These are phyloP conservation scores for Symbiodinium natans DNA, from an alignment of 73 alveolate species.

Conservation along the genomic window DNA sequence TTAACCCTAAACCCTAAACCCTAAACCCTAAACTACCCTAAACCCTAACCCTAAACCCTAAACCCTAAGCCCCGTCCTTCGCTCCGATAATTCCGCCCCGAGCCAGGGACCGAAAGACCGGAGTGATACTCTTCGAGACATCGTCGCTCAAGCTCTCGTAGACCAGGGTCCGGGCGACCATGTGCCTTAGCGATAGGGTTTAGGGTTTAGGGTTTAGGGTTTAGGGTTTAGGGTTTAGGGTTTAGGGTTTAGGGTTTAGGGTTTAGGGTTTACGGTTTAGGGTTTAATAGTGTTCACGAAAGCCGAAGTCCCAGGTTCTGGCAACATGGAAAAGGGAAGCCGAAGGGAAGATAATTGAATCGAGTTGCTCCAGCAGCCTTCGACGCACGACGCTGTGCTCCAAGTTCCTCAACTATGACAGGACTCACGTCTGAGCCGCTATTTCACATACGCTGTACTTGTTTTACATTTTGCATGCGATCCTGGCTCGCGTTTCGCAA, in stretches of 20 bases:
- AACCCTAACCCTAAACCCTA: background rate
- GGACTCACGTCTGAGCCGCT: no score
- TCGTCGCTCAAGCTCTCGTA: background rate
- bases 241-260: no score
- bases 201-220: background rate
- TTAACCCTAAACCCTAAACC: background rate
- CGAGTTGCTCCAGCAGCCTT: background rate
- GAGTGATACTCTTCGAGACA: background rate
- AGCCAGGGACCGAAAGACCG: background rate
- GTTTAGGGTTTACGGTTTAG: no score
- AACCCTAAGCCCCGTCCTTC: background rate
- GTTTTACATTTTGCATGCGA: no score
- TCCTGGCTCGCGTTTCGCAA: no score
- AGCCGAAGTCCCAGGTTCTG: no score
- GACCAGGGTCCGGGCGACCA: background rate
- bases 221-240: conserved; percentile 1
- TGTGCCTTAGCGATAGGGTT: background rate
- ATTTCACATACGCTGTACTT: no score
- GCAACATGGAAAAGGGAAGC: no score
- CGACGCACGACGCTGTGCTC: background rate
- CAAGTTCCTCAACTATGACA: no score
- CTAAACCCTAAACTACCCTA: background rate
- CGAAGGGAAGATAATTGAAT: no score
- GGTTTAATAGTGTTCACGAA: no score
- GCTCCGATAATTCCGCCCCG: background rate